Percentiles rank a stretch among this genome's conserved stretches.
phyloP scores from a whole-genome alignment of 148 eudicot species.

The Tetragonia tetragonoides region DNA sequence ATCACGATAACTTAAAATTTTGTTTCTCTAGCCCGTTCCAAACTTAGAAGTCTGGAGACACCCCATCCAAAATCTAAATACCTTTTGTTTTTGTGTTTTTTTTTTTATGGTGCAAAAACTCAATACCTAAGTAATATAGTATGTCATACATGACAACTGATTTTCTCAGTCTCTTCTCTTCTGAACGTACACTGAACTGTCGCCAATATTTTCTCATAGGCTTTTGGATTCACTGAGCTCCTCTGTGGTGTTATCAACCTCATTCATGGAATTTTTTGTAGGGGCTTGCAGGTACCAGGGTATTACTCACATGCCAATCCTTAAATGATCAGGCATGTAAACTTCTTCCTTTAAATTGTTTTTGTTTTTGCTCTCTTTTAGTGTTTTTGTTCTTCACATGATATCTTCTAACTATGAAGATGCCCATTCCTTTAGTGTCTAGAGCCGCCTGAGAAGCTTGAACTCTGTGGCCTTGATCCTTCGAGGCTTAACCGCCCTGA shows the following conservation, averaged over 20 bases:
- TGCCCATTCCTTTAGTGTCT: conserved; percentile 37
- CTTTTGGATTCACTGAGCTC: background rate
- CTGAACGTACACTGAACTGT: background rate
- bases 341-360: background rate
- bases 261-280: conserved; percentile 18
- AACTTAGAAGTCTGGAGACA: too few species aligned
- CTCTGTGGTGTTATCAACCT: background rate
- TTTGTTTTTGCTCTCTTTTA: background rate
- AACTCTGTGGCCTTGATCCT: conserved; percentile 70
- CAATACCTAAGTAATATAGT: too few species aligned
- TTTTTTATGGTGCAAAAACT: too few species aligned
- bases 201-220: background rate
- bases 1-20: too few species aligned
- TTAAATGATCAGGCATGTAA: conserved; percentile 51
- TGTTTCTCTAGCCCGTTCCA: too few species aligned
- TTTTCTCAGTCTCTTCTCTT: background rate
- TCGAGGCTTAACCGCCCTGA: conserved; percentile 52
- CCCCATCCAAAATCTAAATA: too few species aligned
- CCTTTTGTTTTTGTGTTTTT: too few species aligned
- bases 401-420: conserved; percentile 3
- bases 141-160: background rate
- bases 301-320: conserved; percentile 57
- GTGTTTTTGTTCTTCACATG: background rate
- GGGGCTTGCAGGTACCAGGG: conserved; percentile 59
- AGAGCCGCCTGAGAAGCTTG: conserved; percentile 67